These are phyloP conservation scores for Stylosanthes scabra DNA, from an alignment of 331 rosid genomes.

Conservation along the genomic window DNA sequence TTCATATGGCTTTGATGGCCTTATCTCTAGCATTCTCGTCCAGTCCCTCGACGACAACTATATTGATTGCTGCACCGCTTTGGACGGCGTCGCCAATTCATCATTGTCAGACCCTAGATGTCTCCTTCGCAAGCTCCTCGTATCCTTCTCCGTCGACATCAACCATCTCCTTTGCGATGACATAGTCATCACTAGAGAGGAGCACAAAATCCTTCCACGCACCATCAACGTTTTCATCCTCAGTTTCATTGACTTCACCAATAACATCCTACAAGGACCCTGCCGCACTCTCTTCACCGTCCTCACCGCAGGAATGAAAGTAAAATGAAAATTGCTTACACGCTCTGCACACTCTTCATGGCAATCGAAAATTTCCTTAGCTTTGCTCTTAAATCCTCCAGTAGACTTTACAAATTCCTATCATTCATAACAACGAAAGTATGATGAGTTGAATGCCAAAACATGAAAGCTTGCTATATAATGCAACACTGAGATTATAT, in stretches of 20 bases:
- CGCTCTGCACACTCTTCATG: too few relatives aligned
- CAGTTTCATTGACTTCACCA: slow-evolving; percentile 77
- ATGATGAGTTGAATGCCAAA: too few relatives aligned
- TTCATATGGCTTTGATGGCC: slow-evolving; percentile 78
- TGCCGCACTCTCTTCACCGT: slow-evolving; percentile 23
- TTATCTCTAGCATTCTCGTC: slow-evolving; percentile 68
- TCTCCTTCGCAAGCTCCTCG: slow-evolving; percentile 56
- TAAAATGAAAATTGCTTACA: too few relatives aligned
- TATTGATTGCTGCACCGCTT: slow-evolving; percentile 68
- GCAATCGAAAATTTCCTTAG: too few relatives aligned
- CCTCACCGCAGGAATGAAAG: too few relatives aligned
- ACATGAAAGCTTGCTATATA: too few relatives aligned
- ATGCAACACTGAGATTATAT: too few relatives aligned
- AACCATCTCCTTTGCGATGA: slow-evolving; percentile 56
- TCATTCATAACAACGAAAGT: too few relatives aligned
- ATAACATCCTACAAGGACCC: slow-evolving; percentile 77
- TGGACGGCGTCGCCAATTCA: slow-evolving; percentile 75
- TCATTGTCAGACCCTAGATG: slow-evolving; percentile 47
- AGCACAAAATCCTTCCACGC: slow-evolving; percentile 40
- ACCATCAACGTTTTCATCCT: slow-evolving; percentile 61
- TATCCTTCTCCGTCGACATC: slow-evolving; percentile 71
- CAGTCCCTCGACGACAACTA: slow-evolving; percentile 69
- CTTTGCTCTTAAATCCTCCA: too few relatives aligned
- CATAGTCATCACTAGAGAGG: background rate
- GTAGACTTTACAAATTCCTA: too few relatives aligned